phyloP scores from a whole-genome alignment of 2,329 filamentous ascomycete genomes.

The Sporothrix globosa region DNA sequence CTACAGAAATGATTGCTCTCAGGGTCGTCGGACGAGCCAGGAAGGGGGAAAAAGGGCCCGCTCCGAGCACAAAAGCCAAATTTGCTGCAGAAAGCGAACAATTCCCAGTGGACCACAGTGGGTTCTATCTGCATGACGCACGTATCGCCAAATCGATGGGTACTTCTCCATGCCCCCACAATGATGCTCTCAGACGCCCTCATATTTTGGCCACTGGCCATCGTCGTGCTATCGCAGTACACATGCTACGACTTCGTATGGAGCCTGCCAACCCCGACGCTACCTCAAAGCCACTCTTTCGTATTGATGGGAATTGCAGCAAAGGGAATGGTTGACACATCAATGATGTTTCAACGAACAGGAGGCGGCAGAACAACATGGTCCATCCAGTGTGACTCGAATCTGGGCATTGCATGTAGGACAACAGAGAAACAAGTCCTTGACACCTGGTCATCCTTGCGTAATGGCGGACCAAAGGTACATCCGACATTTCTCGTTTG shows the following conservation, averaged over 20 bases:
- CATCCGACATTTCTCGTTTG: no score
- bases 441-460: not conserved
- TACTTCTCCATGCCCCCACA: not conserved
- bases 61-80: not conserved
- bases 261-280: no score
- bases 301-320: not conserved
- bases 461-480: not conserved
- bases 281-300: not conserved
- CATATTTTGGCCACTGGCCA: not conserved
- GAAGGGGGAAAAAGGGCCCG: not conserved
- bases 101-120: constrained; percentile 13
- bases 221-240: not conserved
- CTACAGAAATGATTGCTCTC: constrained; percentile 4
- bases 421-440: not conserved
- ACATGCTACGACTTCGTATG: not conserved
- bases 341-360: not conserved
- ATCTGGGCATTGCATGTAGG: not conserved
- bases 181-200: not conserved
- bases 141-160: not conserved
- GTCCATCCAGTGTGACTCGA: constrained; percentile 18
- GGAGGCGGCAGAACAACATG: constrained; percentile 13
- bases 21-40: not conserved
- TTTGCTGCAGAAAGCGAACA: constrained; percentile 26
- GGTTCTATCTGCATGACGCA: not conserved
- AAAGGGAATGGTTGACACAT: not conserved